Base-by-base conservation (phyloP, 371 early-diverging fungal species). In the Aphelidium insulamus region DNA sequence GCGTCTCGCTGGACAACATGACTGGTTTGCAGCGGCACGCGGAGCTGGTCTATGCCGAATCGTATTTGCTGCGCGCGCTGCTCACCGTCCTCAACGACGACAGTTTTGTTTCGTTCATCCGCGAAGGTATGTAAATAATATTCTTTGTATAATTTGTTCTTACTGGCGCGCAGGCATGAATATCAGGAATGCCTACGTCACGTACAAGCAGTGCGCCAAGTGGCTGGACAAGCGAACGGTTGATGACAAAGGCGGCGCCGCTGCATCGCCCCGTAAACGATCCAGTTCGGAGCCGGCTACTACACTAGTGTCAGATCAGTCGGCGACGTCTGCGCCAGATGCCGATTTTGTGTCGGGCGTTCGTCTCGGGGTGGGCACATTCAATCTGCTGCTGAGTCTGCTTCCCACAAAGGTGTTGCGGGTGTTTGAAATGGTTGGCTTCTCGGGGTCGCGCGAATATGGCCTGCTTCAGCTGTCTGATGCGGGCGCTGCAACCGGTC, bases 291-390 rank as follows among this genome's bases (percentile, higher is more conserved):
- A n/a, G n/a, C 66, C 34, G 41, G 45, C 17, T 56, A 66, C 25
- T 66, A 66, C 33, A 48, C 54, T 32, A 72, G 49, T 31, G 37
- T 72, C 15, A 45, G 49, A 31, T 36, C 48, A 36, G 45, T 54
- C 4, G 31, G 50, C 27, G 51, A 48, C 5, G 48, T 56, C 16
- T 62, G 54, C 29, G 60, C 45, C 0, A 20, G 81, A 80, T 36
- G 62, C 52, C 21, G 64, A 77, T 40, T 75, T 75, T 49, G 59
- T 70, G 24, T 66, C 69, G 11, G 80, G 77, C 23, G 68, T 80
- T 2, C 53, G 58, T 3, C 50, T 72, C 9, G 76, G 72, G 17
- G 53, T 75, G 18, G 80, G 78, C 10, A 52, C 54, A 25, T 77
- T 77, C 44, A 69, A 68, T 17, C 37, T 77, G 17, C 50, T 70